phyloP scores from a whole-genome alignment of 768 basidiomycete genomes.

The Dioszegia crocea region DNA sequence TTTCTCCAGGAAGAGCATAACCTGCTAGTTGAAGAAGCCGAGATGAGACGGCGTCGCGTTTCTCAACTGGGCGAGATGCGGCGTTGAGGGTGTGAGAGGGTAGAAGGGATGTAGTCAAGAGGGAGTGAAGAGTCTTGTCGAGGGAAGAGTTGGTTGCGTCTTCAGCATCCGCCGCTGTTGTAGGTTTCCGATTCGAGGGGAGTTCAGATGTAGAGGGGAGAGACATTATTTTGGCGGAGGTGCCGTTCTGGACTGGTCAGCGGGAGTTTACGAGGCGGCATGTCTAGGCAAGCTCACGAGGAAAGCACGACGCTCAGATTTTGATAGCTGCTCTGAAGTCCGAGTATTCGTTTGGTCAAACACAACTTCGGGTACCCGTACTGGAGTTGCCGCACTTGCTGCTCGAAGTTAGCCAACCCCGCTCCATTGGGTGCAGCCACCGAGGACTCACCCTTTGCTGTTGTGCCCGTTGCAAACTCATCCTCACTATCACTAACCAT shows the following conservation, averaged over 20 bases:
- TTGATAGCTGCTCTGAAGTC: slow-evolving; percentile 14
- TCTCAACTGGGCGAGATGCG: slow-evolving; percentile 39
- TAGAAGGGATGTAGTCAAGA: slow-evolving; percentile 45
- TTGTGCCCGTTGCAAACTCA: slow-evolving; percentile 7
- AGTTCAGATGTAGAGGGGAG: slow-evolving; percentile 12
- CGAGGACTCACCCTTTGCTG: background rate
- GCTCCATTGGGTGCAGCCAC: too few relatives aligned
- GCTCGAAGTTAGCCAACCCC: background rate
- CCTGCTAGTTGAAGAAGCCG: slow-evolving; percentile 41
- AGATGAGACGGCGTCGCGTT: slow-evolving; percentile 36
- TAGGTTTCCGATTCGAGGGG: slow-evolving; percentile 12
- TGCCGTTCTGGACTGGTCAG: slow-evolving; percentile 34
- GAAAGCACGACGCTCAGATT: slow-evolving; percentile 48
- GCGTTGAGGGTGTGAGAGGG: slow-evolving; percentile 22
- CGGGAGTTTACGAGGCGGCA: background rate
- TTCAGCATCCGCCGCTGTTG: slow-evolving; percentile 24
- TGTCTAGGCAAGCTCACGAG: slow-evolving; percentile 35
- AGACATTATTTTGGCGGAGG: slow-evolving; percentile 46
- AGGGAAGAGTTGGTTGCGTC: slow-evolving; percentile 42
- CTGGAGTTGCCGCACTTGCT: background rate
- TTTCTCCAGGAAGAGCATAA: slow-evolving; percentile 40
- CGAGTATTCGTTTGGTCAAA: slow-evolving; percentile 25
- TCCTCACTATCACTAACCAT: slow-evolving; percentile 33
- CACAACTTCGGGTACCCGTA: slow-evolving; percentile 39
- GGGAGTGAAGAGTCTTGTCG: slow-evolving; percentile 48